These are phyloP conservation scores for Colletotrichum truncatum DNA, from an alignment of 2,329 filamentous ascomycete genomes.

Conservation along the genomic window DNA sequence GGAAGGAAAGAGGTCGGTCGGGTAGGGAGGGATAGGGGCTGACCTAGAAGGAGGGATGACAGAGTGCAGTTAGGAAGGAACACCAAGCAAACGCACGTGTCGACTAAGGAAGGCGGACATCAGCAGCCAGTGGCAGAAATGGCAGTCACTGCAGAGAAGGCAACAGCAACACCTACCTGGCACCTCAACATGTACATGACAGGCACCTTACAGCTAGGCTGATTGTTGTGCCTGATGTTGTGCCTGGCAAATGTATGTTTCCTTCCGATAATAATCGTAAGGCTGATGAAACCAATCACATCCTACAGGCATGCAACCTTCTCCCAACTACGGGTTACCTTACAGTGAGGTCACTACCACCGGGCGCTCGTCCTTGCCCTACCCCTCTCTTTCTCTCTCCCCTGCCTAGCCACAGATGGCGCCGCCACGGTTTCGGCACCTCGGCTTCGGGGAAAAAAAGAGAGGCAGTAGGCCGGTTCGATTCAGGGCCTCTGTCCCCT, in stretches of 20 bases:
- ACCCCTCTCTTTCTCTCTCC: too few relatives aligned
- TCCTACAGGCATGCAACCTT: slow-evolving; percentile 9
- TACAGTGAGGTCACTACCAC: background rate
- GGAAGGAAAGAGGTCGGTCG: background rate
- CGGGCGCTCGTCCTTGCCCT: too few relatives aligned
- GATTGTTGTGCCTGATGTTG: background rate
- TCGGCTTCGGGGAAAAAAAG: too few relatives aligned
- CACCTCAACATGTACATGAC: background rate
- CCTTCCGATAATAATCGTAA: background rate
- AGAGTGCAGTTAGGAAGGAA: background rate
- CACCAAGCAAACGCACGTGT: background rate
- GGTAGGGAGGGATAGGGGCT: background rate
- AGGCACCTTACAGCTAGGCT: background rate
- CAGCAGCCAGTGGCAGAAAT: too few relatives aligned
- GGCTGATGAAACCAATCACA: slow-evolving; percentile 18
- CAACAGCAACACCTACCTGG: too few relatives aligned
- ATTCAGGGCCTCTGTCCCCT: too few relatives aligned
- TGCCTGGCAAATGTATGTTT: background rate
- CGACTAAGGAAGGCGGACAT: too few relatives aligned
- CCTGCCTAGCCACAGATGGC: too few relatives aligned
- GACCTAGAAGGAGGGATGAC: background rate
- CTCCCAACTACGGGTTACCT: background rate
- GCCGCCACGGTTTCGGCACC: too few relatives aligned
- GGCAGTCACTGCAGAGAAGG: too few relatives aligned
- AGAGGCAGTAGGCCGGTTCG: too few relatives aligned